phyloP scores from a whole-genome alignment of 1,139 yeast genomes.

The Blastobotrys malaysiensis region DNA sequence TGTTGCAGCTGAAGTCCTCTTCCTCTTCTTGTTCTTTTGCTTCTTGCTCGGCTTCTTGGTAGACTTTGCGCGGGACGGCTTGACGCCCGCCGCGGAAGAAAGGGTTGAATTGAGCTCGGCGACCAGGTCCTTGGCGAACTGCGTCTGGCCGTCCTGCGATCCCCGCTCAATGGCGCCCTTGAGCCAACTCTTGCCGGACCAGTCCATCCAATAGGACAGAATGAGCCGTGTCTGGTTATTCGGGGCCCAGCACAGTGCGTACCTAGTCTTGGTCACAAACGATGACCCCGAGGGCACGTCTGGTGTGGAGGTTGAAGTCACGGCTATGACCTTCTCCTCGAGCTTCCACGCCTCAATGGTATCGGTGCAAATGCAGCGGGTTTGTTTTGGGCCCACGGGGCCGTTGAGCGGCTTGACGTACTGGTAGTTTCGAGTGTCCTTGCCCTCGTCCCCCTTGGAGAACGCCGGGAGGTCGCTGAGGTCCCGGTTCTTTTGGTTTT shows the following conservation, averaged over 20 bases:
- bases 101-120: conserved; percentile 53
- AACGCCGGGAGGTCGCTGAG: conserved; percentile 55
- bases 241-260: conserved; percentile 68
- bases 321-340: conserved; percentile 50
- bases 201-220: conserved; percentile 62
- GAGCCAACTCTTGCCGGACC: conserved; percentile 94
- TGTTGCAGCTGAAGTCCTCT: background rate
- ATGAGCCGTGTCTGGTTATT: conserved; percentile 63
- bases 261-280: conserved; percentile 66
- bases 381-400: conserved; percentile 92
- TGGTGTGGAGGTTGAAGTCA: conserved; percentile 72
- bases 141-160: conserved; percentile 82
- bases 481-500: conserved; percentile 68
- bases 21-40: conserved; percentile 12
- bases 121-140: conserved; percentile 54
- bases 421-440: conserved; percentile 51
- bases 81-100: conserved; percentile 25
- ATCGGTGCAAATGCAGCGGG: conserved; percentile 76
- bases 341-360: conserved; percentile 58
- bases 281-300: conserved; percentile 93
- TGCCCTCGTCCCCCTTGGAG: conserved; percentile 31
- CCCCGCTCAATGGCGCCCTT: conserved; percentile 91
- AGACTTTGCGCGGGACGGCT: conserved; percentile 28
- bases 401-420: conserved; percentile 78
- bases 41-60: conserved; percentile 15